Base-by-base conservation (phyloP, 139 green algal species). In the Marvania coccoides region DNA sequence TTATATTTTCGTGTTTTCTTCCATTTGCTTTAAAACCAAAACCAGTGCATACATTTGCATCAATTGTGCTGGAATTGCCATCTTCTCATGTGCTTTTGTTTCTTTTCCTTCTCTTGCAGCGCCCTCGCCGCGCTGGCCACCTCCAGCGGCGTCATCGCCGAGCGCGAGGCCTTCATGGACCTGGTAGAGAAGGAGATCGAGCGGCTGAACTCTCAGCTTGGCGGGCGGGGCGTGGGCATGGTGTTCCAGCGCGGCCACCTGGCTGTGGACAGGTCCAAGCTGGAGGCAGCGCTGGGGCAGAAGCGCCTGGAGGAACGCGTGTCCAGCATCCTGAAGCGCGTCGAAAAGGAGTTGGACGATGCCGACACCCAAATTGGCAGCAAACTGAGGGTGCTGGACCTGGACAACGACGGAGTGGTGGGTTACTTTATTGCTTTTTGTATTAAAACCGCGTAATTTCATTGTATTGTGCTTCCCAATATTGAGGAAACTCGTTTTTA, bases 91-190 rank as follows among this genome's bases (percentile, higher is more conserved):
- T n/a, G 39, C 39, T 13, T 13, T 1, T 56, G 14, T 56, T 10
- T 30, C 2, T 26, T 7, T 13, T 13, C 4, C 4, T 12, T 9
- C 13, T n/a, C 1, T 1, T 62, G 59, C 75, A 70, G 65, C 39
- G 69, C 75, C 0, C 60, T 82, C 53, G 70, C 76, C 3, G 72
- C 78, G 7, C 64, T 87, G 62, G 74, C 78, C n/a, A 74, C 42
- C 7, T 64, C 55, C 23, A 74, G 37, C 23, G 81, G 81, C 15
- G 88, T 95, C n/a, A 73, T 71, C 28, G 76, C 68, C 28, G 89
- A 95, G 81, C 83, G 89, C 29, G 71, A 74, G 36, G 58, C 76
- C 39, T 95, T 95, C 81, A 88, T 95, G 87, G 69, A 90, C 31
- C 71, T 95, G 61, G 87, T 95, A 56, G 67, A 81, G 30, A 82